These are phyloP conservation scores for Beauveria asiatica DNA, from an alignment of 2,329 filamentous ascomycete genomes.

Conservation along the genomic window DNA sequence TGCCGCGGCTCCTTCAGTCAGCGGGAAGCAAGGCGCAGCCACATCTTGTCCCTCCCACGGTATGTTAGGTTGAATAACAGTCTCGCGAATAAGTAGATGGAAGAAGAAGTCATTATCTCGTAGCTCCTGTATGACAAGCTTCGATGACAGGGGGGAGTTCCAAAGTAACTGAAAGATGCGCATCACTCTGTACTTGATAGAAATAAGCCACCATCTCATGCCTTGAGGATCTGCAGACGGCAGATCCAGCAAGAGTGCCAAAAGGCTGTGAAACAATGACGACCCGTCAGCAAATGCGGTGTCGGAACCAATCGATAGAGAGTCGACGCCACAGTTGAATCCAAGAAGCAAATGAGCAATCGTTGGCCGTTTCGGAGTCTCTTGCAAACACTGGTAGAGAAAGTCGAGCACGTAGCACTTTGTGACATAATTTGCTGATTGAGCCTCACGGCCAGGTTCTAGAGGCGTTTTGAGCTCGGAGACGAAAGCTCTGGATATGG, in stretches of 20 bases:
- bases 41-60: constrained; percentile 65
- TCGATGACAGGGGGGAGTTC: constrained; percentile 70
- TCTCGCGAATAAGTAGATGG: constrained; percentile 62
- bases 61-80: constrained; percentile 59
- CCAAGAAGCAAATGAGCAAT: constrained; percentile 88
- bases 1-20: constrained; percentile 56
- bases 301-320: constrained; percentile 57
- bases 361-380: constrained; percentile 68
- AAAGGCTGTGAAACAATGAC: constrained; percentile 76
- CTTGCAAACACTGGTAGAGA: constrained; percentile 68
- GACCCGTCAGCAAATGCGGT: constrained; percentile 62
- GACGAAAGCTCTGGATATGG: constrained; percentile 67
- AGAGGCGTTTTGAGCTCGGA: constrained; percentile 59
- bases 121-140: constrained; percentile 69
- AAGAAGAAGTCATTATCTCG: constrained; percentile 74
- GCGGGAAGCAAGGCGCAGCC: constrained; percentile 56
- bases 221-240: constrained; percentile 54
- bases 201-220: constrained; percentile 60
- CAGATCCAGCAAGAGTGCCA: constrained; percentile 62
- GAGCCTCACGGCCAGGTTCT: constrained; percentile 63
- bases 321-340: constrained; percentile 67
- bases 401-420: constrained; percentile 83
- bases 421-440: constrained; percentile 66
- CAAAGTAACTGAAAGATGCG: constrained; percentile 74
- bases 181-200: constrained; percentile 59